These are phyloP conservation scores for Leavenworthia alabamica DNA, from an alignment of 345 rosid genomes.

Conservation along the genomic window DNA sequence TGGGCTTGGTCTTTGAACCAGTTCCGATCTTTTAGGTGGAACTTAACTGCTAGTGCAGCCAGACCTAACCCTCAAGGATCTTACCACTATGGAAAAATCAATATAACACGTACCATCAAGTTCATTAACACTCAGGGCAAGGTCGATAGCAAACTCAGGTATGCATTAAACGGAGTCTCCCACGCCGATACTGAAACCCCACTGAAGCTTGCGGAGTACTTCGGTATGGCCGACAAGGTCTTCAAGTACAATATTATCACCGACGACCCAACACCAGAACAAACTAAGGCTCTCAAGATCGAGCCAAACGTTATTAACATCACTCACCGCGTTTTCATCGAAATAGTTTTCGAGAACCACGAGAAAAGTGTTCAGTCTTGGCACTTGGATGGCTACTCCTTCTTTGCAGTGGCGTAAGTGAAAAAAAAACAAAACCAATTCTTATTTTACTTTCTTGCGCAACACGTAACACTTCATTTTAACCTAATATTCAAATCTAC, in stretches of 20 bases:
- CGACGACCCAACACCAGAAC: conserved; percentile 37
- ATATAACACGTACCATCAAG: conserved; percentile 62
- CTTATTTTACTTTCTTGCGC: background rate
- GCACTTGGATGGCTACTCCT: conserved; percentile 67
- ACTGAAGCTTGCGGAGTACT: conserved; percentile 63
- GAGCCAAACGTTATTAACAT: conserved; percentile 49
- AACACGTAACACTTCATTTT: background rate
- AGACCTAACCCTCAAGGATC: conserved; percentile 91
- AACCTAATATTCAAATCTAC: background rate
- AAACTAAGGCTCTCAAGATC: conserved; percentile 9
- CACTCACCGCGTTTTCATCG: conserved; percentile 64
- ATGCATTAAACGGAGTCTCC: conserved; percentile 58
- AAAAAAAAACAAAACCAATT: background rate
- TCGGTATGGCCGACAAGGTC: conserved; percentile 37
- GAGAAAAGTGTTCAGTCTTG: conserved; percentile 67
- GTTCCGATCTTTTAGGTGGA: conserved; percentile 71
- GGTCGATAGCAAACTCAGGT: conserved; percentile 50
- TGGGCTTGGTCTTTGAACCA: conserved; percentile 79
- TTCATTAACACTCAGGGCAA: conserved; percentile 40
- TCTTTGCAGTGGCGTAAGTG: conserved; percentile 79
- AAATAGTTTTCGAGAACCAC: conserved; percentile 72
- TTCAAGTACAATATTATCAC: conserved; percentile 46
- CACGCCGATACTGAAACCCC: conserved; percentile 52
- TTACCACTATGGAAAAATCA: conserved; percentile 61
- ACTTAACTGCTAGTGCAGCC: conserved; percentile 69